Evolutionary conservation across 176 grass and related monocot genomes (phyloP), one percentile per base, ranked within the genome.

Genomic region (Triticum dicoccoides): DNA sequence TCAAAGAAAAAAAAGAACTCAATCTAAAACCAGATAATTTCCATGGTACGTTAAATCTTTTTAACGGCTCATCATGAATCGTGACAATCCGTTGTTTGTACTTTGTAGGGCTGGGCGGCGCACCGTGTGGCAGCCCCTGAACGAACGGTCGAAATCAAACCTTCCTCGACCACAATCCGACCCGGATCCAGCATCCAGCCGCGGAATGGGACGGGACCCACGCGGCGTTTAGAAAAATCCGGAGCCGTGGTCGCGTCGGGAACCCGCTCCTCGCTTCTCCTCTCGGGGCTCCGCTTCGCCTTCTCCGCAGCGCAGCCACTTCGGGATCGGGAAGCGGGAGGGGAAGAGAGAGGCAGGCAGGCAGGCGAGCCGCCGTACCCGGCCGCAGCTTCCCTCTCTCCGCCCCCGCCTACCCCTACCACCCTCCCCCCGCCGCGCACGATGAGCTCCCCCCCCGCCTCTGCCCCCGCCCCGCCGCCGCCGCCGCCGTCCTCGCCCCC

Each of bases 321-420:
- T 78, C 41, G 86, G 90, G 86, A 91, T 91, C 82, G 90, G 90
- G 90, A 85, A 84, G 90, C 90, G 86, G 86, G 89, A 85, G 70
- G 83, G 84, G 78, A 91, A 84, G 89, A 83, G 83, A 78, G 83
- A 84, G 89, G 88, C 72, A 80, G 89, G 86, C 74, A 38, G 37
- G 37, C 70, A 80, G 89, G 86, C 75, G 51, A 49, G 88, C 54
- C 47, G 77, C 58, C 65, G 71, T 29, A 47, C 75, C 32, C 85
- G 85, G 85, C 81, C 47, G 78, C 49, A 74, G 59, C 88, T 61
- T 73, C 78, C 88, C 71, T 85, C 70, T 85, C 91, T 83, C 79
- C 63, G 59, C 67, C 85, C 78, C 83, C 69, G 69, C 47, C 21
- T 83, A 45, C 77, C 84, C 67, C 56, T 14, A 37, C 12, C 45